Percentiles rank a stretch among this genome's conserved stretches.
phyloP scores from a whole-genome alignment of 2,329 filamentous ascomycete genomes.

The Epichloe aotearoae region DNA sequence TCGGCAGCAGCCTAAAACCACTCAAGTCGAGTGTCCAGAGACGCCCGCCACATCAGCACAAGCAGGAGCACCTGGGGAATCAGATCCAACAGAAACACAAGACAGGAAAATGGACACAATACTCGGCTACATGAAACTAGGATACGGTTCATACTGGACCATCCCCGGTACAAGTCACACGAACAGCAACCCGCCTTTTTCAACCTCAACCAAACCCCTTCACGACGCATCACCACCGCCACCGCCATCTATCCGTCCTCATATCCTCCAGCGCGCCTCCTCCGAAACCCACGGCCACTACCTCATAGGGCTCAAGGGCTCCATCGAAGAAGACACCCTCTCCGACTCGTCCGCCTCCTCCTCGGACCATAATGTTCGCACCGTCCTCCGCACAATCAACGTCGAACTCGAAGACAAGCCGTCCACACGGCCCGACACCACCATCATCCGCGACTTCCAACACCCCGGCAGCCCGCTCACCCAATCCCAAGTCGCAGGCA shows the following conservation, averaged over 20 bases:
- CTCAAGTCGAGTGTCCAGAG: not conserved
- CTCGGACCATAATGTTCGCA: constrained; percentile 36
- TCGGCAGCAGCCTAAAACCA: not conserved
- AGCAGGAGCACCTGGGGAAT: not conserved
- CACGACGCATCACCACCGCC: not conserved
- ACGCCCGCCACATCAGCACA: not conserved
- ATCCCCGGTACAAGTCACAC: constrained; percentile 19
- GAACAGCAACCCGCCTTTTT: constrained; percentile 6
- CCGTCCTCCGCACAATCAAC: constrained; percentile 51
- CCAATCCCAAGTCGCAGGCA: constrained; percentile 21
- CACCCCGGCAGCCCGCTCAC: constrained; percentile 22
- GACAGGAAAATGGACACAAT: constrained; percentile 38
- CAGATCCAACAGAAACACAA: constrained; percentile 10
- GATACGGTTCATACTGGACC: constrained; percentile 55
- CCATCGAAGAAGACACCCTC: constrained; percentile 35
- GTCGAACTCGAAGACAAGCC: constrained; percentile 43
- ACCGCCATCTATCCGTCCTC: constrained; percentile 4
- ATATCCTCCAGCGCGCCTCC: constrained; percentile 7
- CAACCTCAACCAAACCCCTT: constrained; percentile 2
- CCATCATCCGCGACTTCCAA: constrained; percentile 31
- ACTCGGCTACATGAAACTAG: constrained; percentile 52
- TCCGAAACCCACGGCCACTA: constrained; percentile 35
- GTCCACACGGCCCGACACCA: constrained; percentile 26
- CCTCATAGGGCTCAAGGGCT: constrained; percentile 54
- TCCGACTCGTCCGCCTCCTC: constrained; percentile 17